phyloP scores from a whole-genome alignment of 768 basidiomycete species.

The Rhizopogon vulgaris region DNA sequence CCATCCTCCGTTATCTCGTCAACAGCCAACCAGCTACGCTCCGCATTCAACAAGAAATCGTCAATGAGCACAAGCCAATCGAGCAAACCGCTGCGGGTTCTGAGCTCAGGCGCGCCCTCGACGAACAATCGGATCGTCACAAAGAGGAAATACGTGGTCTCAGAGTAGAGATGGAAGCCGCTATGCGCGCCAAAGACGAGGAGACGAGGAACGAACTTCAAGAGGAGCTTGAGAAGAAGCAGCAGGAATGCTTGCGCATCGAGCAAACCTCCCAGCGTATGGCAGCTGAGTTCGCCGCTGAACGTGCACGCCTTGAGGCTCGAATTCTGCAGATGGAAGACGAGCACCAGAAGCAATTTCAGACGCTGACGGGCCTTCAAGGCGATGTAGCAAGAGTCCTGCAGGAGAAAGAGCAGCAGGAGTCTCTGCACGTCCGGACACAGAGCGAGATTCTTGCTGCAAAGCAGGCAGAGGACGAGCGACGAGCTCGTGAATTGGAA shows the following conservation, averaged over 20 bases:
- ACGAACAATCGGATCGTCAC: slow-evolving; percentile 40
- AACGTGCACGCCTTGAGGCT: slow-evolving; percentile 29
- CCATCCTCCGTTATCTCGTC: slow-evolving; percentile 37
- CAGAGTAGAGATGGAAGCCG: slow-evolving; percentile 39
- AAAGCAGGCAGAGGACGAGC: slow-evolving; percentile 22
- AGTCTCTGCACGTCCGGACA: slow-evolving; percentile 20
- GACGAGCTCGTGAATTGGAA: slow-evolving; percentile 21
- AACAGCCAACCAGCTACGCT: slow-evolving; percentile 36
- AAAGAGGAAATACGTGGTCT: slow-evolving; percentile 43
- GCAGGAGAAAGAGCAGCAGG: slow-evolving; percentile 22
- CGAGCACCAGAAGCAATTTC: slow-evolving; percentile 12
- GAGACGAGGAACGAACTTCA: slow-evolving; percentile 41
- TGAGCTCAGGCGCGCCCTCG: slow-evolving; percentile 45
- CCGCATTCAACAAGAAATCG: slow-evolving; percentile 51
- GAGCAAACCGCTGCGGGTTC: slow-evolving; percentile 47
- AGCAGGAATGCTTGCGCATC: slow-evolving; percentile 38
- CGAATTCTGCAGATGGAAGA: slow-evolving; percentile 21
- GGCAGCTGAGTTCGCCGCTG: slow-evolving; percentile 31
- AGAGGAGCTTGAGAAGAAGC: slow-evolving; percentile 35
- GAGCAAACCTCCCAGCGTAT: slow-evolving; percentile 35
- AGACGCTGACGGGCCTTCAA: slow-evolving; percentile 19
- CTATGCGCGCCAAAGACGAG: slow-evolving; percentile 39
- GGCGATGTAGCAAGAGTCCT: slow-evolving; percentile 22
- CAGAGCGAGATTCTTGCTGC: slow-evolving; percentile 20
- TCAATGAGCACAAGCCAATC: slow-evolving; percentile 42